Evolutionary conservation across 257 asterid genomes (phyloP), one percentile per base, ranked within the genome.

Genomic region (Ocimum tenuiflorum): DNA sequence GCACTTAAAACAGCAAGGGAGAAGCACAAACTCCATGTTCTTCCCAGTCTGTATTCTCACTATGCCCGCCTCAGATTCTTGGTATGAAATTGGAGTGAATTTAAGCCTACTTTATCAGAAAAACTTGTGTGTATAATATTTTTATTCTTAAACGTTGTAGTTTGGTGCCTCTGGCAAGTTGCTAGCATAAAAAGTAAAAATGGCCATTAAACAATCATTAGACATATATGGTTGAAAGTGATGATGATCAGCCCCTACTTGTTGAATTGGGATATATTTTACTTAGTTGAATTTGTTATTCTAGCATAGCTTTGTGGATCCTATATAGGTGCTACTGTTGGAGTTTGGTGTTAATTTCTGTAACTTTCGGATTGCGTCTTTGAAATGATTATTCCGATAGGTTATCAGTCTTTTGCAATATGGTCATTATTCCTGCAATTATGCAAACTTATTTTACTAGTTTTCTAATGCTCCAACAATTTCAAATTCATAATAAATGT

Each of bases 1-100:
- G 95, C 96, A 70, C 78, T 91, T 47, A 65, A 75, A 75, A 72
- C 67, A 43, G 91, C 88, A 19, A 78, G 59, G 67, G 86, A 89
- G 79, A 77, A 70, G 81, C 83, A 45, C 67, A 82, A 81, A 60
- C 69, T 71, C 43, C 85, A 75, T 70, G 43, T 75, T 71, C 80
- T 82, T 76, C 94, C 96, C 29, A 71, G 19, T 51, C 85, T 91
- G 61, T 91, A 85, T 72, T 65, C 79, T 56, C 84, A 75, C 53
- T 84, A 69, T 73, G 79, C 84, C 67, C 81, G 77, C 19, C 86
- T 89, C 35, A 87, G 84, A 54, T 77, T 81, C 79, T 66, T 77
- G 95, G 98, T 91, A 87, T 53, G 81, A 17, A 74, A 33, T 54
- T 58, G 60, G 9, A 29, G 27, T 53, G n/a, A 63, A 69, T 60